Base-by-base conservation (phyloP, 306 rosid genomes). In the Trifolium fragiferum region DNA sequence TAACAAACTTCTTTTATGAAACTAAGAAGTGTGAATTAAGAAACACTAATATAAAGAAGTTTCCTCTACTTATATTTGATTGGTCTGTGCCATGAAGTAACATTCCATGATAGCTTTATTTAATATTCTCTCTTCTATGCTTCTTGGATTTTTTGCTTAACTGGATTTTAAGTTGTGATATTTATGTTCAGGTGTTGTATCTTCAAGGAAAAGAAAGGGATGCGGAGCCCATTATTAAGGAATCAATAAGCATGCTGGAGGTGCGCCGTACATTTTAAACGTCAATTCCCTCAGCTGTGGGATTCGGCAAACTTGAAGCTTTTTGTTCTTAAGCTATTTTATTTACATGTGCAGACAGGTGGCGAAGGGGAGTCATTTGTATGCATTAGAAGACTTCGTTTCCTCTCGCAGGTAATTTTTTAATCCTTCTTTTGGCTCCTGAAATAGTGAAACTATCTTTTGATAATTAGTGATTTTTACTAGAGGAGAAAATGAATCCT, bases 191-290 rank as follows among this genome's bases (percentile, higher is more conserved):
- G 98, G 97, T 91, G 64, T 85, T 89, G 50, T 80, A 88, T 81
- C 89, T 88, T 75, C 91, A 83, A 79, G 98, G 97, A 78, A 85
- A 93, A 62, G 91, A 82, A 82, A 84, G 60, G 75, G 97, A 91
- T 65, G 86, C 94, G 7, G 96, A 86, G 86, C 88, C 75, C 66
- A 73, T 88, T 44, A 81, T 93, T 86, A 83, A 75, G 72, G 93
- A 91, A 86, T 91, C 97, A 47, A 78, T 93, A 75, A 85, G 77
- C 70, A 87, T 93, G 79, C 82, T 93, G 27, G 97, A 91, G 98
- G 98, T 93, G 63, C 6, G 40, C 66, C 89, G 84, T 88, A 59
- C 49, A 27, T 73, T 60, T 72, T 69, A 71, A 32, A 79, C 69
- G 70, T 51, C 63, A 76, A 70, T 61, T 16, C 25, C 23, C 23